Percentiles rank a stretch among this genome's conserved stretches.
Evolutionary conservation across 805 yeast genomes (phyloP).

Genomic region (Yarrowia sp.): DNA sequence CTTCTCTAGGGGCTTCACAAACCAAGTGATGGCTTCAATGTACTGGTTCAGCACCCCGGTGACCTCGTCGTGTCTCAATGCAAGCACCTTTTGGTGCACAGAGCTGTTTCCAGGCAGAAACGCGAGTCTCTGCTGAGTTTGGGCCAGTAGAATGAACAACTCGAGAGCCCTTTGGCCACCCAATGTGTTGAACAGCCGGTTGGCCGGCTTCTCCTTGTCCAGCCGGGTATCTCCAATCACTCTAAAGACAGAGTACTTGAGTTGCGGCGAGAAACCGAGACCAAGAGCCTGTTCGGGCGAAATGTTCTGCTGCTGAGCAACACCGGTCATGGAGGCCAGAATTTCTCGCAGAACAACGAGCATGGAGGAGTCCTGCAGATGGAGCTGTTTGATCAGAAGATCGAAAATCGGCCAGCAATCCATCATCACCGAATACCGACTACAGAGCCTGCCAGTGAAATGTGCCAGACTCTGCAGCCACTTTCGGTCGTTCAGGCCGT

Average conservation of each 20-base stretch:
- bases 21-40: conserved; percentile 63
- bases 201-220: conserved; percentile 57
- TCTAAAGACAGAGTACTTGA: conserved; percentile 61
- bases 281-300: conserved; percentile 68
- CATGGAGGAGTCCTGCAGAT: conserved; percentile 63
- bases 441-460: conserved; percentile 77
- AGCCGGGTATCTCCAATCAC: conserved; percentile 68
- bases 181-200: conserved; percentile 58
- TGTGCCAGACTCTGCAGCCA: conserved; percentile 85
- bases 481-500: conserved; percentile 79
- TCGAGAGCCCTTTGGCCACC: conserved; percentile 58
- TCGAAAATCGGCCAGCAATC: conserved; percentile 67
- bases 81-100: conserved; percentile 71
- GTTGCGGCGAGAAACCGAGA: conserved; percentile 67
- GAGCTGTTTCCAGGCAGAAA: conserved; percentile 50
- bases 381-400: conserved; percentile 68
- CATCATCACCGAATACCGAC: conserved; percentile 58
- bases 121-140: conserved; percentile 54
- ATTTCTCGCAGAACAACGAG: conserved; percentile 72
- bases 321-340: conserved; percentile 77
- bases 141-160: conserved; percentile 66
- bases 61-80: conserved; percentile 76
- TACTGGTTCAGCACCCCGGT: conserved; percentile 70
- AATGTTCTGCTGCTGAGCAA: conserved; percentile 70
- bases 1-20: conserved; percentile 48